Evolutionary conservation across 202 grass and related monocot species (phyloP).

Genomic region (Hordeum pubiflorum): DNA sequence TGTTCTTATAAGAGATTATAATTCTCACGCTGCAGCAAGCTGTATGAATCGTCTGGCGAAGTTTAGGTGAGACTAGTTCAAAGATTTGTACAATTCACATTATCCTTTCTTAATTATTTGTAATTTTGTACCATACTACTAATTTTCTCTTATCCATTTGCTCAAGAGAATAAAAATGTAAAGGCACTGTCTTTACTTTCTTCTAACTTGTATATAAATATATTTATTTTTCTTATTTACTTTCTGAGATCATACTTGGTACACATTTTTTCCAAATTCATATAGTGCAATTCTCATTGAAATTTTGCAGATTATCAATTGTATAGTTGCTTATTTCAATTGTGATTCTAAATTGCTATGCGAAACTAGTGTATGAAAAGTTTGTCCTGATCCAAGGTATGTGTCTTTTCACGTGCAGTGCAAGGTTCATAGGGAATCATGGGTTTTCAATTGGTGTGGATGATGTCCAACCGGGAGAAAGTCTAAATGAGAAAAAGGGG

Average conservation of each 20-base stretch:
- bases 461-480: constrained; percentile 78
- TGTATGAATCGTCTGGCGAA: constrained; percentile 98
- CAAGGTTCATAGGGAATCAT: constrained; percentile 96
- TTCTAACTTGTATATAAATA: not conserved
- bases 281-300: not conserved
- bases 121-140: not conserved
- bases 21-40: constrained; percentile 94
- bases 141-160: not conserved
- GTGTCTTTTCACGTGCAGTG: constrained; percentile 39
- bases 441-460: constrained; percentile 96
- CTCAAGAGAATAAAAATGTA: constrained; percentile 1
- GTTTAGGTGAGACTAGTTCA: constrained; percentile 61
- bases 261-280: not conserved
- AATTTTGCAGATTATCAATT: not conserved
- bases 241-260: not conserved
- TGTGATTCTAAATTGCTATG: not conserved
- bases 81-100: not conserved
- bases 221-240: not conserved
- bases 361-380: not conserved
- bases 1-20: constrained; percentile 93
- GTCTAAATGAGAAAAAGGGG: constrained; percentile 62
- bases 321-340: not conserved
- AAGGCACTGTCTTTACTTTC: not conserved
- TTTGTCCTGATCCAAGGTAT: constrained; percentile 19
- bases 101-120: not conserved